Percentiles rank a stretch among this genome's conserved stretches.
Evolutionary conservation across 179 eudicot species (phyloP).

Genomic region (Pouteria campechiana): DNA sequence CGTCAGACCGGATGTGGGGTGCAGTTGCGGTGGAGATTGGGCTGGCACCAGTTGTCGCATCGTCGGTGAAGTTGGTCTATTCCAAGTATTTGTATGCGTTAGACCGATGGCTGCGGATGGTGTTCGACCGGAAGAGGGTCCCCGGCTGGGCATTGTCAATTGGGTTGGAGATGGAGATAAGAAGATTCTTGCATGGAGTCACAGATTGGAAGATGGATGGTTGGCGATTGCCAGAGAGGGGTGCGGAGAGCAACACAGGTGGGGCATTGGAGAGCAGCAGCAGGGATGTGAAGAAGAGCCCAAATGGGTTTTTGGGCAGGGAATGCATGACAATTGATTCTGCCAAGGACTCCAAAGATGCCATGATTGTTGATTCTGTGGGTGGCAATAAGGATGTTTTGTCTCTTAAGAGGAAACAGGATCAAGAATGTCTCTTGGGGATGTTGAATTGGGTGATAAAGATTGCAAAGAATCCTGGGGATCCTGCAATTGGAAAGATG

Average conservation of each 20-base stretch:
- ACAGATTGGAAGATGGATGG: conserved; percentile 20
- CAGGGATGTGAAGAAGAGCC: not conserved
- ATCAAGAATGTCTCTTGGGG: conserved; percentile 20
- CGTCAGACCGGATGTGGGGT: conserved; percentile 38
- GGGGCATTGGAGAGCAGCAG: conserved; percentile 9
- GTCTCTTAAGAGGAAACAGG: conserved; percentile 36
- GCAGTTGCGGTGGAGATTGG: conserved; percentile 42
- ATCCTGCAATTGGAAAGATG: conserved; percentile 36
- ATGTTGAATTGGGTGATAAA: conserved; percentile 50
- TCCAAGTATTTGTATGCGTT: conserved; percentile 36
- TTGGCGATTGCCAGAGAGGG: conserved; percentile 14
- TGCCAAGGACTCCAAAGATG: conserved; percentile 14
- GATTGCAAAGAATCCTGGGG: conserved; percentile 65
- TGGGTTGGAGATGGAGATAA: conserved; percentile 20
- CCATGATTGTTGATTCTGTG: conserved; percentile 14
- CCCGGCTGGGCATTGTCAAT: conserved; percentile 6
- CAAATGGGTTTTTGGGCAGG: conserved; percentile 9
- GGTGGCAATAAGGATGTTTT: conserved; percentile 12
- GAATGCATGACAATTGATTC: conserved; percentile 18
- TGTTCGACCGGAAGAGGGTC: conserved; percentile 5
- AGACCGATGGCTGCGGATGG: conserved; percentile 21
- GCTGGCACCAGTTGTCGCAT: conserved; percentile 20
- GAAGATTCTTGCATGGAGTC: conserved; percentile 11
- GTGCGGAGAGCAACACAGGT: conserved; percentile 20
- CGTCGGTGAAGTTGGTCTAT: conserved; percentile 41